phyloP scores from a whole-genome alignment of 176 grass and related monocot species.

The Rhynchospora breviuscula region DNA sequence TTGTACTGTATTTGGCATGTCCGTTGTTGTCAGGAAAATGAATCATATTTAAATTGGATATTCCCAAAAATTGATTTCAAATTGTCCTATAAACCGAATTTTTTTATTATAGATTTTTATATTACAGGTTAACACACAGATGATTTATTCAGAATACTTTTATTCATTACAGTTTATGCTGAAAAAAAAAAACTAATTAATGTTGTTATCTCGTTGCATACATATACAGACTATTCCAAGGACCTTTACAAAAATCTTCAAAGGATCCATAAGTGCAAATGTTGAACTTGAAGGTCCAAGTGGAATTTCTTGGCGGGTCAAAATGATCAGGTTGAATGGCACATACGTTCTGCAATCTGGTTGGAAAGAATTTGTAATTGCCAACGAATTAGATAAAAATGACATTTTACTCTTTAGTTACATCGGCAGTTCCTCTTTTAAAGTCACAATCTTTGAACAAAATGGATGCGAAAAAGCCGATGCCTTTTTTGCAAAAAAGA shows the following conservation, averaged over 20 bases:
- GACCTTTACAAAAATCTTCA: conserved; percentile 30
- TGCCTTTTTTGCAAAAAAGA: conserved; percentile 16
- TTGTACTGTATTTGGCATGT: no score
- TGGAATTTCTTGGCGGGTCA: conserved; percentile 27
- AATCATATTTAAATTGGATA: no score
- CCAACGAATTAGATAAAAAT: conserved; percentile 29
- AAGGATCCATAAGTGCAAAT: neutral
- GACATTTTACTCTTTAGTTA: conserved; percentile 44
- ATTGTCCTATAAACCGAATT: no score
- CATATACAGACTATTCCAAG: conserved; percentile 34
- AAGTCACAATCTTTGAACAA: conserved; percentile 33
- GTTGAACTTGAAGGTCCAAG: conserved; percentile 29
- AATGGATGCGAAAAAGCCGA: conserved; percentile 42
- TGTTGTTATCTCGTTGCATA: neutral
- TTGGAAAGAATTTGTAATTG: conserved; percentile 47
- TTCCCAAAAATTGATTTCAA: no score
- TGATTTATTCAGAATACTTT: neutral
- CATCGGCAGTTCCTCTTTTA: conserved; percentile 29
- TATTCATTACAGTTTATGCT: neutral
- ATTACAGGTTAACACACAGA: neutral
- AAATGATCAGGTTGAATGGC: neutral
- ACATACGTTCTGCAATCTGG: conserved; percentile 26
- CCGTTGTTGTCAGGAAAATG: no score
- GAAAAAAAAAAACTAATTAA: neutral
- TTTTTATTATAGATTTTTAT: no score